phyloP scores from a whole-genome alignment of 768 basidiomycete species.

The Tylopilus vinaceipallidus region DNA sequence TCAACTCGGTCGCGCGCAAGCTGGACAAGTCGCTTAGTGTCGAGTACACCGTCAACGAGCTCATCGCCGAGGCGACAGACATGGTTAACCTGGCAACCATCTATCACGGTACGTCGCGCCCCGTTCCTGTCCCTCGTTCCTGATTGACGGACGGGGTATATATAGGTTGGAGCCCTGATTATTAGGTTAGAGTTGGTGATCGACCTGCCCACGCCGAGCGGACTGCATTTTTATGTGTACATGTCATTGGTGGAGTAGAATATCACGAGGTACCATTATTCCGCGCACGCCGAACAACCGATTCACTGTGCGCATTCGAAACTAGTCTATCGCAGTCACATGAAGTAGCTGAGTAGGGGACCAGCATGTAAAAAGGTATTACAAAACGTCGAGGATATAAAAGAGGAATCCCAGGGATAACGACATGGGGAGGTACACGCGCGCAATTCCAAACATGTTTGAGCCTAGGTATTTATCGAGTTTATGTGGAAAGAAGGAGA shows the following conservation, averaged over 20 bases:
- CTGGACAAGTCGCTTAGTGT: constrained; percentile 84
- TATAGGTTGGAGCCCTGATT: constrained; percentile 45
- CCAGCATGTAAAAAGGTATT: constrained; percentile 29
- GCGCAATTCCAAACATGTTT: constrained; percentile 15
- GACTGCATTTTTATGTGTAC: too few relatives aligned
- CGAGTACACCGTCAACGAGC: constrained; percentile 90
- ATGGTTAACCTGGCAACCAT: constrained; percentile 72
- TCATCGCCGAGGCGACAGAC: constrained; percentile 88
- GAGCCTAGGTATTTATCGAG: constrained; percentile 17
- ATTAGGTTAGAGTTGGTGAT: constrained; percentile 20
- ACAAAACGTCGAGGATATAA: constrained; percentile 31
- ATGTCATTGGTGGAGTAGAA: too few relatives aligned
- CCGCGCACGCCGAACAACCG: constrained; percentile 3
- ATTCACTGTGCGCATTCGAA: constrained; percentile 14
- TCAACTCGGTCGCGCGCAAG: constrained; percentile 77
- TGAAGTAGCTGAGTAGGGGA: constrained; percentile 9
- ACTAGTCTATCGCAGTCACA: constrained; percentile 26
- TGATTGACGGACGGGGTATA: neutral
- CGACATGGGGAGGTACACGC: constrained; percentile 11
- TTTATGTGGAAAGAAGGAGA: constrained; percentile 1
- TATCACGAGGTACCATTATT: too few relatives aligned
- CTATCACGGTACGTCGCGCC: constrained; percentile 53
- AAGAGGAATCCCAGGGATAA: constrained; percentile 8
- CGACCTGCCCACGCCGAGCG: too few relatives aligned
- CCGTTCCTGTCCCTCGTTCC: neutral